Evolutionary conservation across 148 eudicot species (phyloP).

Genomic region (Amaranthus cruentus): DNA sequence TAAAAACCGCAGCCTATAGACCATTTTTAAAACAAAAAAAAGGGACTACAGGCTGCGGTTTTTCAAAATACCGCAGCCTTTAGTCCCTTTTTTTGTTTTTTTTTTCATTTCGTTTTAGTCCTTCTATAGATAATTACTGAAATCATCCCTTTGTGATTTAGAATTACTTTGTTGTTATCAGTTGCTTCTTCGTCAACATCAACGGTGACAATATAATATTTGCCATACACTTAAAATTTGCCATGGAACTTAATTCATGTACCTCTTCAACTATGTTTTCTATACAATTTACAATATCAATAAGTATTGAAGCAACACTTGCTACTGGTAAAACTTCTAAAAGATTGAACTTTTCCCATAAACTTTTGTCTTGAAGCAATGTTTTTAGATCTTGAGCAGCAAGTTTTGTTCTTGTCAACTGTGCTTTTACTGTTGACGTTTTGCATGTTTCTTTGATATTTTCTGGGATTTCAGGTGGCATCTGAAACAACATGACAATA

Average conservation of each 20-base stretch:
- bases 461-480: conserved; percentile 18
- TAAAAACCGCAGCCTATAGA: too few species aligned
- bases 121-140: not conserved
- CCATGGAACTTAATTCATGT: conserved; percentile 40
- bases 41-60: too few species aligned
- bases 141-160: not conserved
- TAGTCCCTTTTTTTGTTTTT: too few species aligned
- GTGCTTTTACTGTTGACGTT: conserved; percentile 16
- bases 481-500: conserved; percentile 18
- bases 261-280: conserved; percentile 43
- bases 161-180: not conserved
- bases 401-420: conserved; percentile 24
- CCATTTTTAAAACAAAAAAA: too few species aligned
- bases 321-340: conserved; percentile 39
- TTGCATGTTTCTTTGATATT: conserved; percentile 27
- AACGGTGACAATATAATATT: conserved; percentile 16
- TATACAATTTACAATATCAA: conserved; percentile 40
- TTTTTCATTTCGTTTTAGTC: too few species aligned
- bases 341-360: conserved; percentile 29
- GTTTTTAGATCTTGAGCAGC: conserved; percentile 33
- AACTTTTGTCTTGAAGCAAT: conserved; percentile 14
- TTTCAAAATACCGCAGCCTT: too few species aligned
- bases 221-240: conserved; percentile 35
- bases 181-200: conserved; percentile 5
- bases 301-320: conserved; percentile 52